Conservation (phyloP, 208 protist genomes). For the Leishmania tarentolae region DNA sequence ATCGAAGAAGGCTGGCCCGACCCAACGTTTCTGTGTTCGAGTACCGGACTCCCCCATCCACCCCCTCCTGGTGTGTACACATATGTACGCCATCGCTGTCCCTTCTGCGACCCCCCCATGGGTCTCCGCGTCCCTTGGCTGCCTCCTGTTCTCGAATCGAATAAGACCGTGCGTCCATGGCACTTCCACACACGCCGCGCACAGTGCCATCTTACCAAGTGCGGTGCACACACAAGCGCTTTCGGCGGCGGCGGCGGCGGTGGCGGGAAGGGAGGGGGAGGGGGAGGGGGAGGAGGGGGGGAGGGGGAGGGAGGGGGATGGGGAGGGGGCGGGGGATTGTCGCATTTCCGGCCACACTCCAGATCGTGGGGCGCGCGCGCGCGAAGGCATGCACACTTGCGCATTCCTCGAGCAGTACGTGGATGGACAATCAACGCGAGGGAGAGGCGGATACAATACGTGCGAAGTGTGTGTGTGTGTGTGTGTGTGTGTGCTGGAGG, state of each 20-base stretch:
- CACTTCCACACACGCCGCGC: not conserved
- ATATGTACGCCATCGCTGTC: no score
- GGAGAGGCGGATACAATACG: not conserved
- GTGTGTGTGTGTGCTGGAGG: not conserved
- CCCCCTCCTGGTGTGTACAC: no score
- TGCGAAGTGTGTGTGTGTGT: not conserved
- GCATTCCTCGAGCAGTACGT: no score
- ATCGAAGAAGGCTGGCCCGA: not conserved
- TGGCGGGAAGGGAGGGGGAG: no score
- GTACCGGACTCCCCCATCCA: no score
- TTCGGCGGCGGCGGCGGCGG: no score
- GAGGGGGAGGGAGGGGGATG: not conserved
- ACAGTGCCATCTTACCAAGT: not conserved
- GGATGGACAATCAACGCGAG: no score
- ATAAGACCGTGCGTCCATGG: not conserved
- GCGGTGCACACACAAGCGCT: no score
- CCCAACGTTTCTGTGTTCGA: not conserved
- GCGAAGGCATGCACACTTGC: not conserved
- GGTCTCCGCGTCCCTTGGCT: not conserved
- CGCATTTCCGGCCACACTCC: not conserved
- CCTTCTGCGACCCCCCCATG: no score
- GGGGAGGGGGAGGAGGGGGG: not conserved
- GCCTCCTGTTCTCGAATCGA: no score
- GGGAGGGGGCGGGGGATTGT: not conserved
- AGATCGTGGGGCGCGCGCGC: not conserved